phyloP scores from a whole-genome alignment of 1,284 basidiomycete genomes.

The Ganoderma lucidum region DNA sequence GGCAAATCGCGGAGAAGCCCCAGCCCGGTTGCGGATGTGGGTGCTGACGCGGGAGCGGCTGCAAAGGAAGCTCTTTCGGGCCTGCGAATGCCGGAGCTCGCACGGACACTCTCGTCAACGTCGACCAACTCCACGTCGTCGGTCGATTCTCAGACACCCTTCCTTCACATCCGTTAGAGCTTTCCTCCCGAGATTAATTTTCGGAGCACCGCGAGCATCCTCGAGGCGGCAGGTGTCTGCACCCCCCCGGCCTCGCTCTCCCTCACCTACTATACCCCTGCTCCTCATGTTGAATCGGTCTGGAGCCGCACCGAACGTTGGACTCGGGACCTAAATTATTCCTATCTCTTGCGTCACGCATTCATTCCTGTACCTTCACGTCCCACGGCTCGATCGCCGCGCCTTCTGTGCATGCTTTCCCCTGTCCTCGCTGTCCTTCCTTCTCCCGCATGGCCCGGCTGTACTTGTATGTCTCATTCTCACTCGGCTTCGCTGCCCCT shows the following conservation, averaged over 20 bases:
- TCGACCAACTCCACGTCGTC: constrained; percentile 22
- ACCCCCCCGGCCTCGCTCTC: neutral
- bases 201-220: neutral
- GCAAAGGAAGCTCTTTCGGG: constrained; percentile 5
- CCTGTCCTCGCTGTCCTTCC: neutral
- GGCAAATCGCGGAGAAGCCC: neutral
- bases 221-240: neutral
- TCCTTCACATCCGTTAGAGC: constrained; percentile 19
- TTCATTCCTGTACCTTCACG: neutral
- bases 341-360: neutral
- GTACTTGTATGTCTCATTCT: neutral
- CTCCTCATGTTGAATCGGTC: neutral
- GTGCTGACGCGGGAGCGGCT: neutral
- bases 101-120: constrained; percentile 13
- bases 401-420: constrained; percentile 9
- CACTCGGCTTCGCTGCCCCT: neutral
- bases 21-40: neutral
- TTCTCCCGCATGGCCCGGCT: neutral
- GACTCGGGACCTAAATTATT: neutral
- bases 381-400: constrained; percentile 19
- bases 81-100: constrained; percentile 1
- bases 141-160: constrained; percentile 29
- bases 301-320: neutral
- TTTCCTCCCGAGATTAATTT: neutral
- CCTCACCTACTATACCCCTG: neutral